These are phyloP conservation scores for Eimeria acervulina DNA, from an alignment of 169 alveolate species.

Conservation along the genomic window DNA sequence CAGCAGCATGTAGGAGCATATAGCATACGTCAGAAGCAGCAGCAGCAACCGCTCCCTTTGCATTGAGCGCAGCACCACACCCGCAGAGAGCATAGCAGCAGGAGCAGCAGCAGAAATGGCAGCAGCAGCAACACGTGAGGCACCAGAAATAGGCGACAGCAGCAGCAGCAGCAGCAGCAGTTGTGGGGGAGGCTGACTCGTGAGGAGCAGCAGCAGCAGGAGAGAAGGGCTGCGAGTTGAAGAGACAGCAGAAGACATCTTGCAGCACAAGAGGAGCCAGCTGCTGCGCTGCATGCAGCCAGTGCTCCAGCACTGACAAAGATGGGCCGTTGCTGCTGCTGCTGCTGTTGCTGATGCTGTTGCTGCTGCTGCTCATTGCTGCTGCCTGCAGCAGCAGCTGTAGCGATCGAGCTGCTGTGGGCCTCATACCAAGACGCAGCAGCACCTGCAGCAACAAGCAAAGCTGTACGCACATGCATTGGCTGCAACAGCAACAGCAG, in stretches of 20 bases:
- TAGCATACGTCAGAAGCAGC: background rate
- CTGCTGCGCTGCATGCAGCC: constrained; percentile 68
- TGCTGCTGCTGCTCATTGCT: constrained; percentile 50
- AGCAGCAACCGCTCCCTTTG: background rate
- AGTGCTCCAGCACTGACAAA: constrained; percentile 17
- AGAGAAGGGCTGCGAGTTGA: constrained; percentile 33
- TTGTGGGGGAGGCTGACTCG: background rate
- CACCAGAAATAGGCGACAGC: background rate
- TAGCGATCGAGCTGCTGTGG: background rate
- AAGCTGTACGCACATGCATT: background rate
- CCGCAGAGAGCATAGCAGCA: background rate
- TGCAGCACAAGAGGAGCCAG: constrained; percentile 50
- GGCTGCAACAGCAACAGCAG: constrained; percentile 52
- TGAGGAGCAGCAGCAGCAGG: background rate
- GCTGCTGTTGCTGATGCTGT: constrained; percentile 59
- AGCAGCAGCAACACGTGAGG: no score
- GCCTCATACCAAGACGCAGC: constrained; percentile 55
- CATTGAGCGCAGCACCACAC: background rate
- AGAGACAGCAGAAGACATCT: constrained; percentile 60
- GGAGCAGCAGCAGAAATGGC: constrained; percentile 28
- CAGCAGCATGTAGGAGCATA: no score
- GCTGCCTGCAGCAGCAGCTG: constrained; percentile 63
- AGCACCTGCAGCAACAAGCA: constrained; percentile 40
- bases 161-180: constrained; percentile 61
- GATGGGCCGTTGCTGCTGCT: constrained; percentile 27